phyloP scores from a whole-genome alignment of 2,329 filamentous ascomycete species.

The Gaeumannomyces sp. region DNA sequence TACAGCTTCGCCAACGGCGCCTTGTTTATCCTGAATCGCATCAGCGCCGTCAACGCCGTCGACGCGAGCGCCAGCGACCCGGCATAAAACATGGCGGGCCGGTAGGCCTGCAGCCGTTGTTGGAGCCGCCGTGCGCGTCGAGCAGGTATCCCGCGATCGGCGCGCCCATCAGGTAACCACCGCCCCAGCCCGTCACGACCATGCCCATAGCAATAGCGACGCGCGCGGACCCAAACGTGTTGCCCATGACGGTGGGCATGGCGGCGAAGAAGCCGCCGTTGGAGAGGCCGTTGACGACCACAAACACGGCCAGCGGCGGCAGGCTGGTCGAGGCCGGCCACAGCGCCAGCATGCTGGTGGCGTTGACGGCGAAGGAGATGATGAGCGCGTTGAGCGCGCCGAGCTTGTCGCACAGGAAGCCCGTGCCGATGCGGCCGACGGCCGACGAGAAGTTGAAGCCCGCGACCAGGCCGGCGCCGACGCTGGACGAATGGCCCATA shows the following conservation, averaged over 20 bases:
- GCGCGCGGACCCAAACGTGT: conserved; percentile 49
- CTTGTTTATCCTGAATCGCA: conserved; percentile 36
- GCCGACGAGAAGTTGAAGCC: conserved; percentile 57
- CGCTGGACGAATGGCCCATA: conserved; percentile 45
- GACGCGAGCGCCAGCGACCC: conserved; percentile 44
- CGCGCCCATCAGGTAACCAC: conserved; percentile 53
- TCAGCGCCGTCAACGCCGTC: conserved; percentile 33
- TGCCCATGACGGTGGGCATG: conserved; percentile 57
- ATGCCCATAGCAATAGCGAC: conserved; percentile 55
- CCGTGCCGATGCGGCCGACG: conserved; percentile 48
- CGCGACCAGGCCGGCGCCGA: conserved; percentile 52
- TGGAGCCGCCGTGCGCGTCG: conserved; percentile 45
- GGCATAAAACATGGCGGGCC: conserved; percentile 57
- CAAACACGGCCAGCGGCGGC: conserved; percentile 48
- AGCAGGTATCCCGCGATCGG: conserved; percentile 57
- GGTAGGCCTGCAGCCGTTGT: conserved; percentile 45
- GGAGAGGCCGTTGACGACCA: conserved; percentile 51
- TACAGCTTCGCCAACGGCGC: conserved; percentile 29
- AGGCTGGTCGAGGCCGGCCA: conserved; percentile 54
- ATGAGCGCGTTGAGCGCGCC: conserved; percentile 51
- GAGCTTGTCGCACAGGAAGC: conserved; percentile 45
- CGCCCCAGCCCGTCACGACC: conserved; percentile 54
- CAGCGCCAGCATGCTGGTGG: conserved; percentile 52
- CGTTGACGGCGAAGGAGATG: conserved; percentile 42
- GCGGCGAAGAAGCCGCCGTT: conserved; percentile 60